Base-by-base conservation (phyloP, 176 grass and related monocot genomes). In the Dendrocalamus sinicus region DNA sequence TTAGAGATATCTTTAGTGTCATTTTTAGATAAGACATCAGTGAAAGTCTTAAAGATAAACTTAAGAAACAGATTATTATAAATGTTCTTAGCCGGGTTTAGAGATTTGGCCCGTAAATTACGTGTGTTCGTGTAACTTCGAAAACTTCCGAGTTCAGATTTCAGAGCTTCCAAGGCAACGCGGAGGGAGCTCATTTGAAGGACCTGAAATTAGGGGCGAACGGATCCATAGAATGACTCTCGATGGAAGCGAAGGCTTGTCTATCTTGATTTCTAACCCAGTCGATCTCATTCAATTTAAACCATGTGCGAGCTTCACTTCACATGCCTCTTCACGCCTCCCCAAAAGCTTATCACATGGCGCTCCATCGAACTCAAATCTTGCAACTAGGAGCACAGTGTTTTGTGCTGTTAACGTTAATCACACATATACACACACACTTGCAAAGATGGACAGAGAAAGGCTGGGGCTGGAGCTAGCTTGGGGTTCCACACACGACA, bases 221-320 rank as follows among this genome's bases (percentile, higher is more conserved):
- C 13, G 70, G 82, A 80, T 81, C 70, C 59, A 83, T 64, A 9
- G 5, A 28, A 37, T 86, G 55, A 57, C 89, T 79, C 80, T 12
- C 47, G 73, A 41, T 43, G 15, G 67, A 87, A 83, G 89, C 79
- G 83, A 90, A 86, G 77, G 83, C 70, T 39, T 2, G 9, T 2
- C 61, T 52, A 81, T 41, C 77, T 51, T 72, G 48, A 4, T 4
- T 14, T 51, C 12, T 15, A 82, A n/a, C 23, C 53, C 83, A 46
- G 72, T 77, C 44, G 44, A 45, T 45, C 57, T 54, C 73, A 63
- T 81, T 81, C 16, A 35, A 77, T 86, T 77, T 44, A 35, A 41
- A 30, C 73, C 89, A 90, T 83, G 67, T 83, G 79, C 66, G 28
- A 78, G 73, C 84, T 83, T 23, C 89, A 86, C 73, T 83, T 23